Base-by-base conservation (phyloP, 257 asterid species). In the Plantago elongata region DNA sequence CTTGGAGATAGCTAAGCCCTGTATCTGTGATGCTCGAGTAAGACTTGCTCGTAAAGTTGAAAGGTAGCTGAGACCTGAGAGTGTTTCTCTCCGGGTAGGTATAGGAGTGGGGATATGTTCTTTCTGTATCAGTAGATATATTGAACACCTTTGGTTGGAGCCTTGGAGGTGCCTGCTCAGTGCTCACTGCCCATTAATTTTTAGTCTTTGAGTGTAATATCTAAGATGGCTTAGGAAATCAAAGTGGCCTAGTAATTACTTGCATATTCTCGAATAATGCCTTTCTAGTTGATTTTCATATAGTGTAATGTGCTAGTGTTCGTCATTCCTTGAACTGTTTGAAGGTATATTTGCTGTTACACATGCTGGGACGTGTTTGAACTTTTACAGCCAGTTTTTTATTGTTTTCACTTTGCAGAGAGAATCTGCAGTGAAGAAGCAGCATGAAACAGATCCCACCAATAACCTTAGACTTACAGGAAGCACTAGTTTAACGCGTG, bases 401-500 rank as follows among this genome's bases (percentile, higher is more conserved):
- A 13, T 30, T 13, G 11, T 37, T 14, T 1, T 40, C 27, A 45
- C 40, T 73, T 17, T 60, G 66, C 72, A 92, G 98, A 84, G 98
- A 73, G 95, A 92, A 78, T 78, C 87, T 58, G 95, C 84, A 14
- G 9, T 89, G 77, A 89, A 72, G 74, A 88, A 83, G 84, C 88
- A 91, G 77, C 84, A 75, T 18, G 87, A 65, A 62, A 68, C 47
- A 1, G 57, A 64, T 67, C 78, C 74, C 18, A 63, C 43, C 62
- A 62, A 69, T n/a, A 75, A 69, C 42, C 73, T 61, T 44, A 56
- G 64, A 57, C 70, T 69, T 48, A 16, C 66, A 45, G 86, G 75
- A 68, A 72, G 60, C 51, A 14, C 67, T 55, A 45, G 60, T 48
- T 67, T 75, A 40, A 15, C 56, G 5, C 30, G 63, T 63, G 71